Evolutionary conservation across 2,329 filamentous ascomycete species (phyloP), one percentile per base, ranked within the genome.

Genomic region (Colletotrichum phormii): DNA sequence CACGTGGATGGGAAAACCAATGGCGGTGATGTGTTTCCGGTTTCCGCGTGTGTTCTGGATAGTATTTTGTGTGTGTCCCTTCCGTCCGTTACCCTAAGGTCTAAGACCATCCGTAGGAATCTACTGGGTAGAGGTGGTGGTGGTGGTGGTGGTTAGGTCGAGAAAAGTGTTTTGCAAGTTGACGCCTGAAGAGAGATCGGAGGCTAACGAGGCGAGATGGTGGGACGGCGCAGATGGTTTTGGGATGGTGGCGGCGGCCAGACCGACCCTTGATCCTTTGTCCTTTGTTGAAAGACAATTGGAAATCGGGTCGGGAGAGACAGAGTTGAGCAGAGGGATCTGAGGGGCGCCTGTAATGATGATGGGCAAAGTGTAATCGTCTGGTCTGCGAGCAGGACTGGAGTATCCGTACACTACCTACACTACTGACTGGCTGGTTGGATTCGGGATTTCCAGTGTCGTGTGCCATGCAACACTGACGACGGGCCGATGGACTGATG

Each of bases 131-230:
- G 33, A 35, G 33, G 5, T 42, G 18, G 5, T 42, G 22, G 29
- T 46, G 11, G 9, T 49, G 22, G 29, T 22, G 61, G 22, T 15
- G 24, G 46, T 26, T 5, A 42, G 42, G 37, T 46, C 12, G 46
- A 63, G 29, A 26, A 18, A 61, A 49, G 49, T 46, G 68, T 53
- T 57, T 54, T 42, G 29, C 29, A 49, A 9, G 46, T 46, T 26
- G 53, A 55, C 33, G 64, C 49, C 58, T 57, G 49, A 13, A 67
- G 64, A 68, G 55, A 37, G 49, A 57, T 67, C 58, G 64, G 18
- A 37, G 65, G 64, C 68, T 62, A 65, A 62, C n/a, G 42, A 72
- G 49, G 68, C 42, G 46, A 53, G 46, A 63, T 11, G 46, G 12
- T 29, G 46, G 31, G 26, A 51, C 22, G 60, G 12, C 29, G 51